Conservation (phyloP, 495 filamentous ascomycete species). For the Penicillium steckii region DNA sequence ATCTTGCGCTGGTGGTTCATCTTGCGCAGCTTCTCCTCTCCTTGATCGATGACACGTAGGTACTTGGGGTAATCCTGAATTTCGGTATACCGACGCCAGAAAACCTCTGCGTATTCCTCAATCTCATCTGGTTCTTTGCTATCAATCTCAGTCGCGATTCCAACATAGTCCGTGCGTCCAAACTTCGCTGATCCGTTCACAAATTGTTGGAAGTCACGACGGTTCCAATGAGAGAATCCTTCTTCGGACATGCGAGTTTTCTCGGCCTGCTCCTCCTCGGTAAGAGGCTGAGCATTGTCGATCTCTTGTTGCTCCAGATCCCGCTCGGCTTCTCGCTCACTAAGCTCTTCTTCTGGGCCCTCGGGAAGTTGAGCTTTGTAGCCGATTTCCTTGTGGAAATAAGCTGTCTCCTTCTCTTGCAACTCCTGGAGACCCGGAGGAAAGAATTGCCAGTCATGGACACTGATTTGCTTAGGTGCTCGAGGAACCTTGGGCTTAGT, state of each 20-base stretch:
- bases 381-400: conserved; percentile 89
- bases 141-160: conserved; percentile 87
- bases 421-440: conserved; percentile 77
- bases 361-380: conserved; percentile 88
- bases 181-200: conserved; percentile 91
- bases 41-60: conserved; percentile 80
- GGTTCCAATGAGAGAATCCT: conserved; percentile 93
- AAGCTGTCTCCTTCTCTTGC: conserved; percentile 95
- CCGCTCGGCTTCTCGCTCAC: conserved; percentile 82
- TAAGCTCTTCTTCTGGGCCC: conserved; percentile 77
- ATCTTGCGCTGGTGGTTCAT: conserved; percentile 91
- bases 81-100: conserved; percentile 89
- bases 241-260: conserved; percentile 76
- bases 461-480: conserved; percentile 85
- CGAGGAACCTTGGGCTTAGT: conserved; percentile 94
- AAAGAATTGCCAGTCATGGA: conserved; percentile 98
- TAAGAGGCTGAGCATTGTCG: conserved; percentile 84
- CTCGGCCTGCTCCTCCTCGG: conserved; percentile 82
- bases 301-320: conserved; percentile 88
- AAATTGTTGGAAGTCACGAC: conserved; percentile 97
- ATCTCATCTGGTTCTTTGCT: conserved; percentile 84
- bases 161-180: conserved; percentile 77
- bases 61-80: conserved; percentile 87
- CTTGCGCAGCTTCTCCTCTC: conserved; percentile 85
- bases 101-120: conserved; percentile 85